Percentiles rank a stretch among this genome's conserved stretches.
phyloP scores from a whole-genome alignment of 345 rosid genomes.

The Luvunga scandens region DNA sequence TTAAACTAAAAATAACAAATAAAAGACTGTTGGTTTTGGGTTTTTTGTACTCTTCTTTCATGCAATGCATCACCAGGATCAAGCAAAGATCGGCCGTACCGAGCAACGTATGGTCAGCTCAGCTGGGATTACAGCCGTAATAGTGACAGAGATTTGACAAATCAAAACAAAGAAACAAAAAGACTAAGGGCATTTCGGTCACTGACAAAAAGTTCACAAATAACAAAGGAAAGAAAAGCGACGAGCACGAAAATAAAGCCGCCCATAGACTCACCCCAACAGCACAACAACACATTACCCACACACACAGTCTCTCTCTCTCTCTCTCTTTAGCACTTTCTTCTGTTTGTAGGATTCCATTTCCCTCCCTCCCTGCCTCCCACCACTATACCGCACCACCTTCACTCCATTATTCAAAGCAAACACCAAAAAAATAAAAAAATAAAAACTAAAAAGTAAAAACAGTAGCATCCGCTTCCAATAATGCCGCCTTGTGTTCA shows the following conservation, averaged over 20 bases:
- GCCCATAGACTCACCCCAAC: neutral
- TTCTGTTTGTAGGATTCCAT: neutral
- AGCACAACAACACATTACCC: no score
- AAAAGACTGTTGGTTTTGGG: neutral
- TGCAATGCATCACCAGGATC: neutral
- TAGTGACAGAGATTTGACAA: neutral
- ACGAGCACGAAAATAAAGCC: neutral
- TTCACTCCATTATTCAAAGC: neutral
- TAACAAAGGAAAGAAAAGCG: no score
- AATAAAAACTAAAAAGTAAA: no score
- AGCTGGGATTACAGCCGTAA: neutral
- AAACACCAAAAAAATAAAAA: neutral
- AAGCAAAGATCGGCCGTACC: neutral
- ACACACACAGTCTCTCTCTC: no score
- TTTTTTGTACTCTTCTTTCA: neutral
- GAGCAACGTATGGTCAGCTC: neutral
- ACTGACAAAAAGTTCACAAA: neutral
- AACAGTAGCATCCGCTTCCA: no score
- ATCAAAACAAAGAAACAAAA: neutral
- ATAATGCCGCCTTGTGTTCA: neutral
- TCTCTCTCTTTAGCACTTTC: neutral
- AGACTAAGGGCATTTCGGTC: neutral
- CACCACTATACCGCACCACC: neutral
- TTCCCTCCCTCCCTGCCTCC: neutral
- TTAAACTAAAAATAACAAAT: no score